A percentile compares a stretch with the other conserved stretches of the same genome.
Conservation (phyloP, 2,329 filamentous ascomycete species). For the Kalmusia sp. region DNA sequence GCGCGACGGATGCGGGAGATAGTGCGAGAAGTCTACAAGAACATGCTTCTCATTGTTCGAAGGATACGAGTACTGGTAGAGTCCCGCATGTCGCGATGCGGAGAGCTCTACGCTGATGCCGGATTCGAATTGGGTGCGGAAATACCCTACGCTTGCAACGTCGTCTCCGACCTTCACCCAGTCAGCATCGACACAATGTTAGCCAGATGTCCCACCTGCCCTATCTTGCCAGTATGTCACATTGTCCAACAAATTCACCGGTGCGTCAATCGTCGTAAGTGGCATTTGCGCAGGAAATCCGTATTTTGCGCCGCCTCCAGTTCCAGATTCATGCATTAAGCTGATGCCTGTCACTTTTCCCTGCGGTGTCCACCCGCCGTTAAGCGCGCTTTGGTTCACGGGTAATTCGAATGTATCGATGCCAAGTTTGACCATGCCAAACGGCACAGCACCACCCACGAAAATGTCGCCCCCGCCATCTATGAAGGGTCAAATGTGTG, state of each 20-base stretch:
- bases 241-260: conserved; percentile 54
- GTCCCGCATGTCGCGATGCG: conserved; percentile 45
- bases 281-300: conserved; percentile 51
- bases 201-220: conserved; percentile 14
- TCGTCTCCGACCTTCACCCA: conserved; percentile 34
- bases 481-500: conserved; percentile 12
- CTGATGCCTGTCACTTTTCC: conserved; percentile 49
- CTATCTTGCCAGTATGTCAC: conserved; percentile 49
- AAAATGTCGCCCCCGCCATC: conserved; percentile 51
- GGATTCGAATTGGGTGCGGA: conserved; percentile 43
- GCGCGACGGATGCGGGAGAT: conserved; percentile 40
- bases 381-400: conserved; percentile 44
- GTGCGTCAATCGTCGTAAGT: conserved; percentile 45
- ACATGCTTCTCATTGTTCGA: conserved; percentile 48
- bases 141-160: conserved; percentile 45
- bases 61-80: conserved; percentile 49
- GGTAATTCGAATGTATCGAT: conserved; percentile 48
- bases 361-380: conserved; percentile 51
- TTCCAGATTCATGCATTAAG: conserved; percentile 49
- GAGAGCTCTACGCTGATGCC: conserved; percentile 45
- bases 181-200: neutral
- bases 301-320: conserved; percentile 49
- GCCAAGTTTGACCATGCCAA: conserved; percentile 51
- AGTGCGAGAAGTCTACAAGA: conserved; percentile 58
- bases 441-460: conserved; percentile 46